Base-by-base conservation (phyloP, 441 rosid species). In the Erodium moschatum region DNA sequence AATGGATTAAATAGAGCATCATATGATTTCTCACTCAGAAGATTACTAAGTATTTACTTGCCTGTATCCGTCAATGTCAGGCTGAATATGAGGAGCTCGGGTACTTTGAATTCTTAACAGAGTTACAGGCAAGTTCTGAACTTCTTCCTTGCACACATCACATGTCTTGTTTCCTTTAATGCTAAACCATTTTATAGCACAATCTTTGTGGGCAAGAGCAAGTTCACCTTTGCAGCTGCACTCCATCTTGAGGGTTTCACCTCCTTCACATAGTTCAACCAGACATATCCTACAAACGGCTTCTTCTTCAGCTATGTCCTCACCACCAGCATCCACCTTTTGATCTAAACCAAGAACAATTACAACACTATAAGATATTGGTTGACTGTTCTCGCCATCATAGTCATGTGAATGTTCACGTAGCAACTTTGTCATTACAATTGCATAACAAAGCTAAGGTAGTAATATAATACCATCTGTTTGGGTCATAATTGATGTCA, bases 201-300 rank as follows among this genome's bases (percentile, higher is more conserved):
- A 82, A 33, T 82, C 83, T 77, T 77, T 66, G 64, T 81, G 85
- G 67, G 82, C 81, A 24, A 79, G 79, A 1, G 85, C 85, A 65
- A 81, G 85, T 66, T 79, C 82, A 69, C 82, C 85, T 75, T 71
- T 81, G 70, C 85, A 81, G 81, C 82, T 77, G 68, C 85, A 81
- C 64, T 81, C 82, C 85, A 81, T 73, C 78, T 81, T 81, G 12
- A 81, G 73, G 27, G 74, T 75, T 31, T 79, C 81, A 8, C 82
- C 82, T 68, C 85, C 82, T 79, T 78, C 85, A 48, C 78, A 42
- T 16, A 81, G 79, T 69, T 81, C 85, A 44, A 81, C 76, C 78
- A 79, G 15, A 73, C 85, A 81, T 67, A 81, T 81, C 66, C 85
- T 79, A 73, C 85, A 81, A 35, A 81, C 85, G 29, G 85, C 82